Base-by-base conservation (phyloP, 768 basidiomycete genomes). In the Lactifluus pinguis region DNA sequence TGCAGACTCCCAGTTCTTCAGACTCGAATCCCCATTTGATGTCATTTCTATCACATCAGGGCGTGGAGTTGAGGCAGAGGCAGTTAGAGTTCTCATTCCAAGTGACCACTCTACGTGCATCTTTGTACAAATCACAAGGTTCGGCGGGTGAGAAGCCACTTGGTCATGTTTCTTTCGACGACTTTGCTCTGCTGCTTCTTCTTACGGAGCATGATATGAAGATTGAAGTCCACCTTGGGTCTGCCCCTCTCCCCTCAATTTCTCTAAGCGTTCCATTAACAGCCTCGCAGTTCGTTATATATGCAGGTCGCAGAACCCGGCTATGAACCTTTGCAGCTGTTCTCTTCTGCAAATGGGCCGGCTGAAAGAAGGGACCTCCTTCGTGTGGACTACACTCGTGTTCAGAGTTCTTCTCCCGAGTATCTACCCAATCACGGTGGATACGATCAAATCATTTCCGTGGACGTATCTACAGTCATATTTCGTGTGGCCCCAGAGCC, bases 401-500 rank as follows among this genome's bases (percentile, higher is more conserved):
- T 87, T 1, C 89, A 98, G 70, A 83, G 80, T 67, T 79, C 83
- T 30, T 95, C 94, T 4, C 94, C 97, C 0, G 90, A 95, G 67
- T 98, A 88, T 72, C 72, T 80, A 64, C 81, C 84, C 1, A 73
- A 83, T 4, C 87, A 89, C 72, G 92, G 93, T 63, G 86, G 88
- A 25, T 83, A 94, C 50, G 89, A 95, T 67, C 95, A 97, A 72
- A 88, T 76, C 60, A 83, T 98, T 59, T 87, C 93, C 67, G 82
- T 93, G 65, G 84, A 83, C 66, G 77, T 98, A 42, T 95, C 95
- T 4, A 97, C 95, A 0, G 85, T 99, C 70, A 81, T 95, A 55
- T 86, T 98, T 72, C 83, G 84, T 58, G 85, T 88, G 3, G 87
- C 89, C 8, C 94, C 97, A 0, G 92, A 93, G 69, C 94, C 95